Base-by-base conservation (phyloP, 202 grass and related monocot species). In the Setaria viridis region DNA sequence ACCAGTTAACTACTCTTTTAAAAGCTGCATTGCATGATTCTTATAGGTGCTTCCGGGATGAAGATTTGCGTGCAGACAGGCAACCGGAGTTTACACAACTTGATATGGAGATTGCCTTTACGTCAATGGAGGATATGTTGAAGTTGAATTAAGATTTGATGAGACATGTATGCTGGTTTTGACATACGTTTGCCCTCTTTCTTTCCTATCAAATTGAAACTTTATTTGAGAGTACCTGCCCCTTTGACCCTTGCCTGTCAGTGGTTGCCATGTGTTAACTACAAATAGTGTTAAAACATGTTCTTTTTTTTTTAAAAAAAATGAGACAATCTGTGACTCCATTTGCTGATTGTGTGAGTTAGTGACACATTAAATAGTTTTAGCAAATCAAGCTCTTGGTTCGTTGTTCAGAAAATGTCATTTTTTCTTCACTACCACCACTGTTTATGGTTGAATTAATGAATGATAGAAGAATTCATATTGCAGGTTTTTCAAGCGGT, bases 11-110 rank as follows among this genome's bases (percentile, higher is more conserved):
- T 45, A 33, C 37, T 78, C 4, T 58, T 58, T n/a, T 21, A 58
- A 84, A 80, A 65, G 57, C 32, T 81, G 46, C 20, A 75, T 76
- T 39, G 3, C 13, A 57, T 48, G 32, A 80, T 89, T 90, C 19
- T 79, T 85, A 63, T 79, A 95, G 96, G 88, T 98, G 96, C 82
- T 98, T 98, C 84, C 92, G 93, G 68, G 96, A 99, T 86, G 93
- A 99, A 95, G 96, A 99, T 94, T 74, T 99, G 72, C 88, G 96
- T 67, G 96, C 96, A 3, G 96, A 99, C 47, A 99, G 96, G 74
- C 93, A 99, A 60, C 96, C 96, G 29, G 96, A 99, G 78, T 99
- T 99, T 72, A 99, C 97, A 45, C 93, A 99, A 81, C 91, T 99
- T 51, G 97, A 99, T 94, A 99, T 99, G 97, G 97, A 99, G 83